Evolutionary conservation across 805 yeast genomes (phyloP).

Genomic region (Zygoascus ofunaensis): DNA sequence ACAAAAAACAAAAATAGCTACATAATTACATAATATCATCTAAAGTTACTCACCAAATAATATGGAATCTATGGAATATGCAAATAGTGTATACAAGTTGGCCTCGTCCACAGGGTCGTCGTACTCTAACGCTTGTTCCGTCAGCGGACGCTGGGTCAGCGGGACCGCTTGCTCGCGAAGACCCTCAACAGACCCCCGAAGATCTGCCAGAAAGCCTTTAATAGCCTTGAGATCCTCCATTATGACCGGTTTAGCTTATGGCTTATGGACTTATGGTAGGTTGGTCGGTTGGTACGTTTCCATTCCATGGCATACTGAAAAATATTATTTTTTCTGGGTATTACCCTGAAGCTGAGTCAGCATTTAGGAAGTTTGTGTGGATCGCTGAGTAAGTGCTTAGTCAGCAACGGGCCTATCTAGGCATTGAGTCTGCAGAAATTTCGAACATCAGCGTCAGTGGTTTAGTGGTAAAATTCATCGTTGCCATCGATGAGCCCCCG

Average conservation of each 20-base stretch:
- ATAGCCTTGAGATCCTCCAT: conserved; percentile 16
- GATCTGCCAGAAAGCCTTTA: conserved; percentile 13
- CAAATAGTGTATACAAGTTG: conserved; percentile 14
- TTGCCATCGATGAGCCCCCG: conserved; percentile 54
- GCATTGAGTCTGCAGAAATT: not conserved
- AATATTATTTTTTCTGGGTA: no score
- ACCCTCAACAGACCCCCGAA: conserved; percentile 14
- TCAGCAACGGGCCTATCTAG: not conserved
- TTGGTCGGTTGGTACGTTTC: no score
- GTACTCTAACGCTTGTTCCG: conserved; percentile 14
- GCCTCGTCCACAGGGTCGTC: conserved; percentile 15
- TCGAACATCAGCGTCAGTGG: conserved; percentile 36
- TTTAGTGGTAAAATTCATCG: conserved; percentile 50
- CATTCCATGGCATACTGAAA: no score
- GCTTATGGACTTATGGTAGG: no score
- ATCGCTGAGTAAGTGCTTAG: not conserved
- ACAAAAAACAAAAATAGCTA: no score
- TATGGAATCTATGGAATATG: conserved; percentile 18
- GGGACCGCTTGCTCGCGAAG: conserved; percentile 12
- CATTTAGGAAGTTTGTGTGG: not conserved
- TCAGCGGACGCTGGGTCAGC: conserved; percentile 11
- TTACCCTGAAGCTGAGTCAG: not conserved
- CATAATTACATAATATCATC: not conserved
- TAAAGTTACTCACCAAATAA: conserved; percentile 17
- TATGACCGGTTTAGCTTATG: not conserved